Evolutionary conservation across 1,284 basidiomycete species (phyloP), one percentile per base, ranked within the genome.

Genomic region (Cryptococcus depauperatus): DNA sequence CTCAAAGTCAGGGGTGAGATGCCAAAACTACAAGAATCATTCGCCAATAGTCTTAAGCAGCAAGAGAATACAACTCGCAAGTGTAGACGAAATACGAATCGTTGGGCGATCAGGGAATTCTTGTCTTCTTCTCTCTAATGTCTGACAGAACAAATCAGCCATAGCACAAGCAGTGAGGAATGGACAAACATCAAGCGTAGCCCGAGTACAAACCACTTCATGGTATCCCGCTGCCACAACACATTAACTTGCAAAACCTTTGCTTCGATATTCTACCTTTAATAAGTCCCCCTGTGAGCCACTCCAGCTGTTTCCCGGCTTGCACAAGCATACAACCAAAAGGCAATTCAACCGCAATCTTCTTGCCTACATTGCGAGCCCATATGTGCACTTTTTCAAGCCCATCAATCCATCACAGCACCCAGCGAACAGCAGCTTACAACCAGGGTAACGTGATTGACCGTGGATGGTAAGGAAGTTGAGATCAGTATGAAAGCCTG

Each of bases 81-180:
- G n/a, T n/a, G 89, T 93, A 1, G 86, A 90, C 4, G 88, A 92
- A 53, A 95, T 89, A 18, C 90, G 81, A 55, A 91, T 87, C 30
- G 84, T 74, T 11, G 89, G 89, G n/a, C 89, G 79, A 43, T 79
- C 76, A 0, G 85, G 81, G 54, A 76, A 73, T 43, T 76, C 71
- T 3, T 58, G 51, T 56, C 77, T 81, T 33, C 82, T 76, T 41
- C 74, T 72, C 48, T 80, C 76, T 39, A 90, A 81, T 1, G 79
- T 78, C 83, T 88, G 10, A 22, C n/a, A 25, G 11, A 21, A 14
- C 22, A 13, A 21, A 4, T 41, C 25, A 27, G 18, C 38, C 13
- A 22, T 40, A 14, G 13, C 23, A 10, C 18, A 18, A 29, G 30
- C 16, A 28, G 9, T 11, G 11, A 6, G 18, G 11, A 25, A 3